A percentile compares a stretch with the other conserved stretches of the same genome.
Evolutionary conservation across 2,329 filamentous ascomycete genomes (phyloP).

Genomic region (Pseudocercospora musae): DNA sequence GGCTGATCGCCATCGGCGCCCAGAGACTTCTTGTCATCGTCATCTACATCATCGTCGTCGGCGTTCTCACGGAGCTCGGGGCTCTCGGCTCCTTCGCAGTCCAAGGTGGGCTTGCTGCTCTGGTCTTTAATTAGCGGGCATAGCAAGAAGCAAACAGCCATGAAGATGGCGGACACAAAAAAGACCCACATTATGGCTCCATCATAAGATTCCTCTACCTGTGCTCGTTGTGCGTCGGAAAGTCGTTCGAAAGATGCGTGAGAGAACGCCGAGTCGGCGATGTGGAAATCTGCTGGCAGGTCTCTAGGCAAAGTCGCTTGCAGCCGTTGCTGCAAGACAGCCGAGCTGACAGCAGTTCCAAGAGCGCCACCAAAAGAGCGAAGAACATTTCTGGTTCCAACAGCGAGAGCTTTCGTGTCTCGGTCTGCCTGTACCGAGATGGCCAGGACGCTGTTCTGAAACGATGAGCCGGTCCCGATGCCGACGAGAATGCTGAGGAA

Average conservation of each 20-base stretch:
- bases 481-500: conserved; percentile 20
- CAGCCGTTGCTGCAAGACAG: conserved; percentile 10
- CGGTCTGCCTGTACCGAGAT: conserved; percentile 21
- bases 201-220: conserved; percentile 13
- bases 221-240: not conserved
- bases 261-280: conserved; percentile 14
- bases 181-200: conserved; percentile 16
- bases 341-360: conserved; percentile 22
- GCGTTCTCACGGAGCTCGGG: not conserved
- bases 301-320: not conserved
- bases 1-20: not conserved
- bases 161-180: conserved; percentile 11
- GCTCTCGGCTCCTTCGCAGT: not conserved
- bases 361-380: conserved; percentile 25
- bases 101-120: not conserved
- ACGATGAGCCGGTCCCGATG: conserved; percentile 23
- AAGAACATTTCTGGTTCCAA: conserved; percentile 24
- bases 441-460: conserved; percentile 26
- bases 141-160: conserved; percentile 15
- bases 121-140: conserved; percentile 16
- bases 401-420: conserved; percentile 19
- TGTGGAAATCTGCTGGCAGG: conserved; percentile 6
- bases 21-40: not conserved
- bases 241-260: conserved; percentile 5
- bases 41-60: not conserved